These are phyloP conservation scores for Saccharomycopsis olivae DNA, from an alignment of 805 yeast species.

Conservation along the genomic window DNA sequence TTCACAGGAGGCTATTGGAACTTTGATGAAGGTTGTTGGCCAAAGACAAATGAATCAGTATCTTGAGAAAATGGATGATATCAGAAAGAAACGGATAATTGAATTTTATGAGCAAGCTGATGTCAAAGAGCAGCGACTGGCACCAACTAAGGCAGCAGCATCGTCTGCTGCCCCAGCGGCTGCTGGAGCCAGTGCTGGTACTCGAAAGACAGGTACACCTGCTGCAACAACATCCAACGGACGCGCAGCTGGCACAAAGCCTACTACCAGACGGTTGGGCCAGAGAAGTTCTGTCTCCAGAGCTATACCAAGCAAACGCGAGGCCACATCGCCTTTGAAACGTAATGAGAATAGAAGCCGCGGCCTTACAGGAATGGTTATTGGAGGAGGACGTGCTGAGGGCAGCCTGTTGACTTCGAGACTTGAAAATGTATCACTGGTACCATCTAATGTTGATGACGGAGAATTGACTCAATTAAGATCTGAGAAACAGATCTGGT, in stretches of 20 bases:
- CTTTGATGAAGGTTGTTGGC: constrained; percentile 74
- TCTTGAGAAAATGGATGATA: constrained; percentile 65
- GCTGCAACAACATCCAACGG: background rate
- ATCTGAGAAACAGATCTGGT: constrained; percentile 42
- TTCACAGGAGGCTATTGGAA: constrained; percentile 70
- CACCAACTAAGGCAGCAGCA: constrained; percentile 17
- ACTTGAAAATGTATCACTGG: constrained; percentile 10
- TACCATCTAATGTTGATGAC: too few relatives aligned
- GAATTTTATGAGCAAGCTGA: constrained; percentile 45
- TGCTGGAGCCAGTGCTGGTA: constrained; percentile 12
- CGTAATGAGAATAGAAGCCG: constrained; percentile 20
- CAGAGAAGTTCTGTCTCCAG: background rate
- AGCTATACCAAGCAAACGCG: constrained; percentile 51
- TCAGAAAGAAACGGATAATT: constrained; percentile 57
- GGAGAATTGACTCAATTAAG: constrained; percentile 40
- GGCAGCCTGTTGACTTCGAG: constrained; percentile 3
- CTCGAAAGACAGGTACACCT: too few relatives aligned
- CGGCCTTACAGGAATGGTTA: constrained; percentile 10
- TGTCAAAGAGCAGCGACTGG: constrained; percentile 35
- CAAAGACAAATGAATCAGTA: constrained; percentile 50
- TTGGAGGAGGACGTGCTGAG: background rate
- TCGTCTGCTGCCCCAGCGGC: constrained; percentile 14
- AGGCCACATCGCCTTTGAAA: constrained; percentile 62
- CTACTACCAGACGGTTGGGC: background rate
- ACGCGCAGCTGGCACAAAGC: background rate